Evolutionary conservation across 257 asterid genomes (phyloP).

Genomic region (Nicotiana obtusifolia): DNA sequence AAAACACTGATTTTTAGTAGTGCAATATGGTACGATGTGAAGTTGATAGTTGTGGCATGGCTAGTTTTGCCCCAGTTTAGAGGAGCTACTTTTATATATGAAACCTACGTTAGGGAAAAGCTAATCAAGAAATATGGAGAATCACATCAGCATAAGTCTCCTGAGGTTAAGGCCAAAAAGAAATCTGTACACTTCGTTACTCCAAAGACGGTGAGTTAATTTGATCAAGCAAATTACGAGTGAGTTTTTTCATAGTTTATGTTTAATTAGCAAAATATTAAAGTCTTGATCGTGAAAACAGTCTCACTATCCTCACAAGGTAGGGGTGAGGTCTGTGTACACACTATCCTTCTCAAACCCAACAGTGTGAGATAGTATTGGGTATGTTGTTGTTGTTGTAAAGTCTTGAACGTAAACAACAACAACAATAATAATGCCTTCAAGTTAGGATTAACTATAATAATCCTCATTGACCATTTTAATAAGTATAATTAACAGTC

Average conservation of each 20-base stretch:
- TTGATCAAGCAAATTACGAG: background rate
- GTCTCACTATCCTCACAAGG: too few species aligned
- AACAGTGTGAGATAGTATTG: too few species aligned
- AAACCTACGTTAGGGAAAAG: conserved; percentile 57
- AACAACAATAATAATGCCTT: too few species aligned
- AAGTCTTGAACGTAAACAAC: too few species aligned
- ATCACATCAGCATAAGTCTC: conserved; percentile 9
- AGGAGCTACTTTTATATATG: conserved; percentile 78
- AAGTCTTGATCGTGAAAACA: too few species aligned
- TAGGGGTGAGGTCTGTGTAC: too few species aligned
- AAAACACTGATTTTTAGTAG: too few species aligned
- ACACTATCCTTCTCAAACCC: too few species aligned
- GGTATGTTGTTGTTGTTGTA: too few species aligned
- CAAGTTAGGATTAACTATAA: too few species aligned
- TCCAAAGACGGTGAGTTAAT: conserved; percentile 34
- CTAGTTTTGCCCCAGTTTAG: conserved; percentile 71
- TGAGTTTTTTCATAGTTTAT: background rate
- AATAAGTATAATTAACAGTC: background rate
- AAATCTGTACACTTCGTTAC: conserved; percentile 40
- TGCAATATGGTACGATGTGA: conserved; percentile 83
- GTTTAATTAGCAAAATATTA: background rate
- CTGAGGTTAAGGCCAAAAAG: conserved; percentile 29
- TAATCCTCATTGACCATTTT: too few species aligned
- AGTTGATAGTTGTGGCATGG: conserved; percentile 69
- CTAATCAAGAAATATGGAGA: conserved; percentile 45